Evolutionary conservation across 768 basidiomycete genomes (phyloP).

Genomic region (Lentinula lateritia): DNA sequence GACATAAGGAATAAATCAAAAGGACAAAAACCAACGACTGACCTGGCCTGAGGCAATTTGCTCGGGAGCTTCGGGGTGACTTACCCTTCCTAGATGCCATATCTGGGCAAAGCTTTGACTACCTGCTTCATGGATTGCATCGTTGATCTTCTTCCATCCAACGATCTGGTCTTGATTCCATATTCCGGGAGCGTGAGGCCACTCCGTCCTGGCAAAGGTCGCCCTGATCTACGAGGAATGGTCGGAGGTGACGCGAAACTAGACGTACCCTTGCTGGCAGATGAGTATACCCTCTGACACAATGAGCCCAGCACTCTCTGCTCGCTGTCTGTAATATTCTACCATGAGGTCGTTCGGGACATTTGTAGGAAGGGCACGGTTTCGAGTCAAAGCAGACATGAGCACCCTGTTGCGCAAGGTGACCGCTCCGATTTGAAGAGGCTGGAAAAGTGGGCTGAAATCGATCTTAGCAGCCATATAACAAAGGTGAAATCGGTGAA

Average conservation of each 20-base stretch:
- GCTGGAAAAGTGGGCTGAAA: constrained; percentile 16
- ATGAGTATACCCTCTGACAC: constrained; percentile 25
- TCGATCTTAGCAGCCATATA: background rate
- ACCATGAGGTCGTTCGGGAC: constrained; percentile 28
- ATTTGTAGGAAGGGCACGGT: constrained; percentile 22
- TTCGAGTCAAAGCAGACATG: constrained; percentile 32
- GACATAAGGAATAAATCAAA: background rate
- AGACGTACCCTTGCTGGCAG: constrained; percentile 22
- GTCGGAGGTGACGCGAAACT: background rate
- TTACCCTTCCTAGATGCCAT: constrained; percentile 16
- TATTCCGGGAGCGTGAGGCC: constrained; percentile 25
- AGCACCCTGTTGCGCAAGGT: constrained; percentile 26
- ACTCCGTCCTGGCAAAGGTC: constrained; percentile 20
- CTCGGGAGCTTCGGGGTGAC: constrained; percentile 22
- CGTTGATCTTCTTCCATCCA: constrained; percentile 26
- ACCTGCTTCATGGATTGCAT: constrained; percentile 28
- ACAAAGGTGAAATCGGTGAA: background rate
- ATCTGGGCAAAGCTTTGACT: constrained; percentile 23
- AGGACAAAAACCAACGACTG: background rate
- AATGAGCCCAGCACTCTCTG: constrained; percentile 28
- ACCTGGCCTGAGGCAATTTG: constrained; percentile 21
- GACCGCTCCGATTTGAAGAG: constrained; percentile 25
- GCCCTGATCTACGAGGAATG: background rate
- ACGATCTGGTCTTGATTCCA: constrained; percentile 24
- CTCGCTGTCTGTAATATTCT: constrained; percentile 35